These are phyloP conservation scores for Anisogramma anomala DNA, from an alignment of 2,329 filamentous ascomycete genomes.

Conservation along the genomic window DNA sequence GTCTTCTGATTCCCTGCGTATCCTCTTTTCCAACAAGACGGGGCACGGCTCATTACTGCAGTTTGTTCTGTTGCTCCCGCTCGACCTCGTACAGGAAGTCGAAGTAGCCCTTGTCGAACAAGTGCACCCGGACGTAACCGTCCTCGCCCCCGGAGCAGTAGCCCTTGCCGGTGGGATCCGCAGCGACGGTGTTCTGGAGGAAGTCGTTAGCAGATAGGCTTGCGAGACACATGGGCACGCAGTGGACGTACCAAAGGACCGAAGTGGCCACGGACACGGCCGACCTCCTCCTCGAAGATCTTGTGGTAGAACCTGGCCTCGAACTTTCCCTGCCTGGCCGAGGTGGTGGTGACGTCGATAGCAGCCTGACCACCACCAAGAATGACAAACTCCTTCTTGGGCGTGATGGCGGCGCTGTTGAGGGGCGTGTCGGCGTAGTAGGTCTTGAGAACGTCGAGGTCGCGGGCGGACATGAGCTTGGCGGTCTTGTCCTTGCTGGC, in stretches of 20 bases:
- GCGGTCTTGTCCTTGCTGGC: constrained; percentile 96
- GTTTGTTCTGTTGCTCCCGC: constrained; percentile 55
- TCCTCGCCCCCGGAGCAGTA: constrained; percentile 97
- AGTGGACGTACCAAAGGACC: constrained; percentile 55
- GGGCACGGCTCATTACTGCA: constrained; percentile 16
- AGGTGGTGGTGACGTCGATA: constrained; percentile 96
- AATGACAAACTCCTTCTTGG: constrained; percentile 96
- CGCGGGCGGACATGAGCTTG: constrained; percentile 77
- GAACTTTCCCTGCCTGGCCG: constrained; percentile 93
- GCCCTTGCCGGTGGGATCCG: constrained; percentile 78
- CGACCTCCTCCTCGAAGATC: constrained; percentile 98
- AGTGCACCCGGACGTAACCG: constrained; percentile 94
- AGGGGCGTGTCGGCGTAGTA: constrained; percentile 87
- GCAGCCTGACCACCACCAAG: constrained; percentile 96
- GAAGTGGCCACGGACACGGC: constrained; percentile 93
- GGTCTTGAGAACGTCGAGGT: constrained; percentile 86
- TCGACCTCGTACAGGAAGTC: constrained; percentile 99
- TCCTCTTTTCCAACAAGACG: background rate
- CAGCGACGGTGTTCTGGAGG: constrained; percentile 73
- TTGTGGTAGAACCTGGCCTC: constrained; percentile 99
- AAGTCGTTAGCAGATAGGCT: background rate
- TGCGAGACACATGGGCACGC: background rate
- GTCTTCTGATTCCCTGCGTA: background rate
- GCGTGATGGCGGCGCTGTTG: constrained; percentile 88
- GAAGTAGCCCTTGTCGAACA: constrained; percentile 97